Percentiles rank a stretch among this genome's conserved stretches.
phyloP scores from a whole-genome alignment of 73 alveolate genomes.

The Stentor roeselii region DNA sequence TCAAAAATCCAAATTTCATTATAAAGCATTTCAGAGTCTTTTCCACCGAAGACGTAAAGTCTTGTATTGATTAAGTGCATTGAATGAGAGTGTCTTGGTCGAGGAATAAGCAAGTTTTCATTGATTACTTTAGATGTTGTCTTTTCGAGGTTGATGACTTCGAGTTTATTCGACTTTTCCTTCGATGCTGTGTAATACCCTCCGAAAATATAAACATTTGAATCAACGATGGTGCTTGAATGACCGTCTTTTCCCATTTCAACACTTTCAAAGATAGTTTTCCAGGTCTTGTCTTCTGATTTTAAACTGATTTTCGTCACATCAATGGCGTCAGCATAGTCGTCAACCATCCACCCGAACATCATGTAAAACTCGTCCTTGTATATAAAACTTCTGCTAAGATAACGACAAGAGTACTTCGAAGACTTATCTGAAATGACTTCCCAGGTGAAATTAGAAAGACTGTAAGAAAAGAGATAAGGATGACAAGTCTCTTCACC shows the following conservation, averaged over 20 bases:
- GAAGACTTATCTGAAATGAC: no score
- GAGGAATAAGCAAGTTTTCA: not conserved
- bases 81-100: not conserved
- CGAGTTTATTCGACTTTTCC: not conserved
- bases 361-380: not conserved
- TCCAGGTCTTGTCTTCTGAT: not conserved
- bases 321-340: not conserved
- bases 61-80: not conserved
- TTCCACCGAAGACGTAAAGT: slow-evolving; percentile 4
- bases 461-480: no score
- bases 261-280: not conserved
- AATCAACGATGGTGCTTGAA: not conserved
- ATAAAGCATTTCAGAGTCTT: not conserved
- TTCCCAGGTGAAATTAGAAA: no score
- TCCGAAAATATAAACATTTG: slow-evolving; percentile 3
- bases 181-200: not conserved
- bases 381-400: not conserved
- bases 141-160: not conserved
- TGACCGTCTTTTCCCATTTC: not conserved
- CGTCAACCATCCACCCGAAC: not conserved
- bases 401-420: no score
- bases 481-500: no score
- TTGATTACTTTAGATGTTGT: not conserved
- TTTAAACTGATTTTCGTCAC: not conserved
- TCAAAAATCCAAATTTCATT: not conserved